Percentiles rank a stretch among this genome's conserved stretches.
Evolutionary conservation across 768 basidiomycete species (phyloP).

Genomic region (Tylopilus rubrobrunneus): DNA sequence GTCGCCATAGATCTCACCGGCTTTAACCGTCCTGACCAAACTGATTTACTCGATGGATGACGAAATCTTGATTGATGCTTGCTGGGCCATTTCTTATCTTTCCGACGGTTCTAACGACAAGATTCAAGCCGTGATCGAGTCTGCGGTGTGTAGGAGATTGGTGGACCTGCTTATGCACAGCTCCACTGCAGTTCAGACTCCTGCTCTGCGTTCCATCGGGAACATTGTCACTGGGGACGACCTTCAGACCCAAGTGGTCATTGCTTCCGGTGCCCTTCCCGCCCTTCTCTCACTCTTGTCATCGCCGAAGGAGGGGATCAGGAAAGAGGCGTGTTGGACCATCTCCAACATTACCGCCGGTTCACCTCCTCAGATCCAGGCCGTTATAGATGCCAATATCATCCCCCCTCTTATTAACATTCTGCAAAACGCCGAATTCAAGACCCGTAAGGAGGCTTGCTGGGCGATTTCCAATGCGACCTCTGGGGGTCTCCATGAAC

Average conservation of each 20-base stretch:
- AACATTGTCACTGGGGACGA: slow-evolving; percentile 99
- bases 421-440: slow-evolving; percentile 96
- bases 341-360: slow-evolving; percentile 99
- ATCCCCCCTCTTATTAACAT: slow-evolving; percentile 98
- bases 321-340: slow-evolving; percentile 99
- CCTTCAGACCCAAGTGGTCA: slow-evolving; percentile 98
- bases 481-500: slow-evolving; percentile 95
- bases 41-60: slow-evolving; percentile 98
- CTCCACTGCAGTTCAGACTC: slow-evolving; percentile 95
- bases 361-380: slow-evolving; percentile 93
- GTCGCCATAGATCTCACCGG: slow-evolving; percentile 83
- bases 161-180: slow-evolving; percentile 96
- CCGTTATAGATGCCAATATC: slow-evolving; percentile 97
- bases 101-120: slow-evolving; percentile 99
- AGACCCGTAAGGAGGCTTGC: slow-evolving; percentile 98
- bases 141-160: slow-evolving; percentile 93
- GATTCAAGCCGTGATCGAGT: slow-evolving; percentile 99
- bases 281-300: slow-evolving; percentile 90
- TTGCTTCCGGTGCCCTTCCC: slow-evolving; percentile 94
- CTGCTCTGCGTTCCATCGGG: slow-evolving; percentile 95
- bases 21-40: slow-evolving; percentile 94
- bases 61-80: slow-evolving; percentile 98
- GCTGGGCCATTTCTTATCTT: slow-evolving; percentile 99
- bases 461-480: slow-evolving; percentile 99
- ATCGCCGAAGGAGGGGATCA: slow-evolving; percentile 97